Conservation (phyloP, 495 filamentous ascomycete genomes). For the Neurospora pannonica region DNA sequence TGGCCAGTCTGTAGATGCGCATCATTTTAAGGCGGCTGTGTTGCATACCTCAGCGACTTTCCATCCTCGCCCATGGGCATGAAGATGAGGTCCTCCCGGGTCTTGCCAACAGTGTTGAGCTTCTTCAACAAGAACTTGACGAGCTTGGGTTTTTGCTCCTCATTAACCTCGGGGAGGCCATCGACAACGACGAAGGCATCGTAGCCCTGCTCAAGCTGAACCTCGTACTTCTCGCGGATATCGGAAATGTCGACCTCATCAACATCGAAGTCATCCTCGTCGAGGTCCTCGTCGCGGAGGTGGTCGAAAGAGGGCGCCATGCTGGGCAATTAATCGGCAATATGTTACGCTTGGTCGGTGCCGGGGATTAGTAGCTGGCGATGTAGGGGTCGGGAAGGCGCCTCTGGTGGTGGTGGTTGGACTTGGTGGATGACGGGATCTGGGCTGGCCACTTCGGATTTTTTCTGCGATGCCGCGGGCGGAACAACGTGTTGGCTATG, state of each 20-base stretch:
- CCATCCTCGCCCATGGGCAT: conserved; percentile 85
- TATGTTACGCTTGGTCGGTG: neutral
- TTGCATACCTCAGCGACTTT: conserved; percentile 66
- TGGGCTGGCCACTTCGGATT: neutral
- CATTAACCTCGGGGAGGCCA: conserved; percentile 76
- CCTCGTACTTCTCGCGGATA: conserved; percentile 84
- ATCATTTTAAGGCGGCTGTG: neutral
- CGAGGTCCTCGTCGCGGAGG: conserved; percentile 58
- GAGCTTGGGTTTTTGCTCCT: conserved; percentile 79
- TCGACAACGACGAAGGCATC: conserved; percentile 94
- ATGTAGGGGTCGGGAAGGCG: conserved; percentile 1
- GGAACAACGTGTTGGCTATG: neutral
- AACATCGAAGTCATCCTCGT: conserved; percentile 81
- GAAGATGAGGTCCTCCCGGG: conserved; percentile 75
- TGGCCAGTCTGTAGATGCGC: neutral
- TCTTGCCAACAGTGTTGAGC: conserved; percentile 72
- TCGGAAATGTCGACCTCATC: conserved; percentile 94
- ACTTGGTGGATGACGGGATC: neutral
- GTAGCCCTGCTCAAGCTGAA: conserved; percentile 88
- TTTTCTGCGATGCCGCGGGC: neutral
- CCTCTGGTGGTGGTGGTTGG: conserved; percentile 12
- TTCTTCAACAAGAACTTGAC: conserved; percentile 91
- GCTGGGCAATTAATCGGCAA: conserved; percentile 22
- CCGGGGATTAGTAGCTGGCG: neutral
- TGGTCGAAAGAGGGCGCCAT: conserved; percentile 53